A percentile compares a stretch with the other conserved stretches of the same genome.
phyloP scores from a whole-genome alignment of 495 filamentous ascomycete species.

The Acidomyces sp. region DNA sequence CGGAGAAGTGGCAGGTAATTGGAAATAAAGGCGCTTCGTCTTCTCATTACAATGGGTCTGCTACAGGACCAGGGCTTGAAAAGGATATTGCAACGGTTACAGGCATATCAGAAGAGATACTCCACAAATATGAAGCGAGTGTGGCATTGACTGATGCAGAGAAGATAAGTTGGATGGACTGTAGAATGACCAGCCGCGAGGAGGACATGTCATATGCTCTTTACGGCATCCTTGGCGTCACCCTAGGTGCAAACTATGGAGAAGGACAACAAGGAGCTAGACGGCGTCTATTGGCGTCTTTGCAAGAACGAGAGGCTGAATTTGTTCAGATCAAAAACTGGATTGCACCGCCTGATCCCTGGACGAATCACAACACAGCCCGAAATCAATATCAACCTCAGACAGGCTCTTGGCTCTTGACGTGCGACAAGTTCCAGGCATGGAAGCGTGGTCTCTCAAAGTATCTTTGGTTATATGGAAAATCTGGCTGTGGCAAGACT shows the following conservation, averaged over 20 bases:
- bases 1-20: slow-evolving; percentile 5
- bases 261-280: neutral
- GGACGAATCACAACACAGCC: slow-evolving; percentile 13
- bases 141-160: too few species aligned
- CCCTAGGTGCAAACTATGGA: neutral
- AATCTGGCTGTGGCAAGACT: slow-evolving; percentile 21
- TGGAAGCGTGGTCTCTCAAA: slow-evolving; percentile 9
- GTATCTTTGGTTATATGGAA: slow-evolving; percentile 16
- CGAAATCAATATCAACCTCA: slow-evolving; percentile 12
- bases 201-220: neutral
- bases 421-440: slow-evolving; percentile 3
- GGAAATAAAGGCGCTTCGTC: neutral
- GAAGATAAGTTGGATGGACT: neutral
- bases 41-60: neutral
- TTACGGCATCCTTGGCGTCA: neutral
- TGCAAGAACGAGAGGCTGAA: slow-evolving; percentile 6
- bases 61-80: neutral
- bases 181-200: neutral
- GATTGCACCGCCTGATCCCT: slow-evolving; percentile 16
- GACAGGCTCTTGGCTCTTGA: slow-evolving; percentile 16
- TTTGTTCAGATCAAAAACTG: slow-evolving; percentile 15
- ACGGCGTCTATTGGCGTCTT: neutral
- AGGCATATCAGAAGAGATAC: neutral
- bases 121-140: neutral
- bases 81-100: neutral